Base-by-base conservation (phyloP, 768 basidiomycete species). In the Amylocystis lapponica region DNA sequence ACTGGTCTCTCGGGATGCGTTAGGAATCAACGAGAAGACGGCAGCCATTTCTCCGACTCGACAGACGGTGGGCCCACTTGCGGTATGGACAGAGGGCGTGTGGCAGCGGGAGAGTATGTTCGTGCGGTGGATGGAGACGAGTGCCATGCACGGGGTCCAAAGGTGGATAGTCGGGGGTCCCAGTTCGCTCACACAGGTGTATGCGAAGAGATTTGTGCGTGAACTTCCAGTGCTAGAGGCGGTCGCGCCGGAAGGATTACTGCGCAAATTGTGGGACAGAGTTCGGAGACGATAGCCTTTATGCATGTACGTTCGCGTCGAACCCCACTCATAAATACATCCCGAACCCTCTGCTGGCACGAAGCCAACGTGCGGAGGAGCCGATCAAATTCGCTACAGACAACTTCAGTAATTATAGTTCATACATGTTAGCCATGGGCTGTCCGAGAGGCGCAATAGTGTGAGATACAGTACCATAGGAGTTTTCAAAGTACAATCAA, bases 41-140 rank as follows among this genome's bases (percentile, higher is more conserved):
- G 4, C 42, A 41, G 3, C 27, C 17, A n/a, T n/a, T 26, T 29
- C 39, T 17, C 21, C 38, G 20, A 5, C 35, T 17, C 35, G 35
- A 25, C 35, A 36, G 3, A 22, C 44, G 17, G 43, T 45, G 33
- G 81, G 79, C 0, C 82, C 85, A 5, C 57, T 89, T 37, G 71
- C 81, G 0, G 66, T 89, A 25, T 85, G 78, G 81, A 87, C 85
- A 25, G 78, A 71, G 0, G 77, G 76, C 1, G 72, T 87, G 3
- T 88, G 86, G 86, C 47, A 79, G 49, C 68, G 66, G 41, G 85
- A 89, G 59, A 68, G 71, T 13, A 79, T 73, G 67, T 19, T 60
- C 8, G 72, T 87, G 68, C 76, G 86, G 7, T 78, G 71, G 66
- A 46, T 74, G 39, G 86, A 87, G 60, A 69, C 60, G 45, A 56